A percentile compares a stretch with the other conserved stretches of the same genome.
phyloP scores from a whole-genome alignment of 23 red algal species.

The Pyropia haitanensis region DNA sequence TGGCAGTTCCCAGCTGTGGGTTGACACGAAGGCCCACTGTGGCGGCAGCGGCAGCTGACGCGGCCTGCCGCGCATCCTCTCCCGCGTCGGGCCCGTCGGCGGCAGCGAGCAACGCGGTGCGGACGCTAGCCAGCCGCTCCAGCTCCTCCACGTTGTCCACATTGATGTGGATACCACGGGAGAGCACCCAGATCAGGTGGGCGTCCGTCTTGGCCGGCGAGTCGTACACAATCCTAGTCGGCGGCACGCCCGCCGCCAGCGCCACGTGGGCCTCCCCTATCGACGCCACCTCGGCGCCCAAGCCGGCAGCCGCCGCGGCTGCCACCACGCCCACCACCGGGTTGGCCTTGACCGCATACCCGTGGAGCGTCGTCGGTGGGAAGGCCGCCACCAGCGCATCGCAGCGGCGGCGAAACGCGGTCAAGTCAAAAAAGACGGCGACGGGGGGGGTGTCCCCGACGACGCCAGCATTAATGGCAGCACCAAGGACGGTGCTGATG shows the following conservation, averaged over 20 bases:
- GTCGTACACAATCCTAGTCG: conserved; percentile 45
- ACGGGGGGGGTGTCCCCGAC: conserved; percentile 8
- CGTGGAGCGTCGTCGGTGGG: conserved; percentile 30
- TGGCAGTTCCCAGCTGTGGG: conserved; percentile 52
- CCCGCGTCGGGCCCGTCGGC: too few species aligned
- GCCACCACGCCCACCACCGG: conserved; percentile 27
- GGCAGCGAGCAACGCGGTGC: neutral
- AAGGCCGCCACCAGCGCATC: conserved; percentile 19
- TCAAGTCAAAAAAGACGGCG: conserved; percentile 43
- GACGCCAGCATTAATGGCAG: too few species aligned
- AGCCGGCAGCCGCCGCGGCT: conserved; percentile 7
- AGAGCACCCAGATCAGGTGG: conserved; percentile 29
- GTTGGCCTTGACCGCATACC: conserved; percentile 46
- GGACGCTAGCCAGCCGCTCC: conserved; percentile 1
- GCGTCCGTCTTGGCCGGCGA: conserved; percentile 58
- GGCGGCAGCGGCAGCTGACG: neutral
- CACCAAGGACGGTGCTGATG: too few species aligned
- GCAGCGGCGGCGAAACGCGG: conserved; percentile 15
- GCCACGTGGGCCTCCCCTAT: conserved; percentile 46
- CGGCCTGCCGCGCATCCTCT: neutral
- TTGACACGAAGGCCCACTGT: conserved; percentile 51
- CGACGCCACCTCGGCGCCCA: conserved; percentile 73
- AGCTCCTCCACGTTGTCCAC: conserved; percentile 50
- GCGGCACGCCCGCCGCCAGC: conserved; percentile 19
- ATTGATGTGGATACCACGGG: conserved; percentile 37